Evolutionary conservation across 1,284 basidiomycete species (phyloP).

Genomic region (Rhodotorula sp.): DNA sequence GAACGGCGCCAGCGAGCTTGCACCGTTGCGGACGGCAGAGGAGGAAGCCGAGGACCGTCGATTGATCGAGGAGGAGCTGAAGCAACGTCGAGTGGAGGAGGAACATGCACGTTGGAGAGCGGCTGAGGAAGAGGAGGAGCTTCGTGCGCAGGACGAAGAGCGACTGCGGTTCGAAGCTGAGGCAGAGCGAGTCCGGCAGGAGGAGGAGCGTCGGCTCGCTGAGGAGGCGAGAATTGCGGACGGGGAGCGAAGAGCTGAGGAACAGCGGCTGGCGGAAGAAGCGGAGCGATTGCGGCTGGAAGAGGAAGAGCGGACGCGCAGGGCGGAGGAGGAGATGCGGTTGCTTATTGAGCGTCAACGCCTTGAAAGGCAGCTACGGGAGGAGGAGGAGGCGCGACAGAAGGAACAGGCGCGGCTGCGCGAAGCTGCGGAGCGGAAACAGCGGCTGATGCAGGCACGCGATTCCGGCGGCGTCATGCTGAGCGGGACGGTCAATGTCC

Average conservation of each 20-base stretch:
- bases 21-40: background rate
- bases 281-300: slow-evolving; percentile 12
- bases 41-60: background rate
- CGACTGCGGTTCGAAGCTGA: background rate
- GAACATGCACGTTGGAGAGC: background rate
- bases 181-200: background rate
- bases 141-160: slow-evolving; percentile 2
- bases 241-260: slow-evolving; percentile 1
- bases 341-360: slow-evolving; percentile 24
- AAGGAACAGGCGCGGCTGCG: slow-evolving; percentile 6
- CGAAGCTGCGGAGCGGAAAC: slow-evolving; percentile 1
- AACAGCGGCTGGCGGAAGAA: slow-evolving; percentile 1
- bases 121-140: background rate
- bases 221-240: background rate
- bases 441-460: background rate
- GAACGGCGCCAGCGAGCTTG: background rate
- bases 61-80: background rate
- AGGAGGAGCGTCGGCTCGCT: background rate
- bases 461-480: slow-evolving; percentile 28
- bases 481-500: slow-evolving; percentile 20
- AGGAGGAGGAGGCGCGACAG: slow-evolving; percentile 17
- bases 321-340: slow-evolving; percentile 29
- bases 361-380: slow-evolving; percentile 13
- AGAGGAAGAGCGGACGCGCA: slow-evolving; percentile 18
- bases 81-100: background rate